Evolutionary conservation across 1,284 basidiomycete genomes (phyloP), one percentile per base, ranked within the genome.

Genomic region (Stygiomarasmius scandens): DNA sequence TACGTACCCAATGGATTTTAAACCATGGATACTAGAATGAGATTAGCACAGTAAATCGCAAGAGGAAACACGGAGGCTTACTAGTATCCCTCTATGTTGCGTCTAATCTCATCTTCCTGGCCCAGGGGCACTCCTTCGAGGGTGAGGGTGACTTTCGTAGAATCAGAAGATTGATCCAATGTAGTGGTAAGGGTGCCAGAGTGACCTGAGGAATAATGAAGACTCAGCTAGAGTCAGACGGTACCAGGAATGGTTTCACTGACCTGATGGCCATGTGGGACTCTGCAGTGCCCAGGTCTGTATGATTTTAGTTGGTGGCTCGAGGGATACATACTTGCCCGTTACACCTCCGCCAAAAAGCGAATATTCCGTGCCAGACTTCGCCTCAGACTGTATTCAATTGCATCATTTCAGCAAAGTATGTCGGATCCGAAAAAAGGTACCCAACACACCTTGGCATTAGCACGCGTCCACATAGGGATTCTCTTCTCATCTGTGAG

Each of bases 271-370:
- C 95, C 95, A 98, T 20, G 83, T 87, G 36, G 95, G 94, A 71
- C 85, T 90, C 71, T 85, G 81, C 65, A 96, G 75, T 52, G 84
- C 81, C 95, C 95, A 98, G n/a, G 89, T 90, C 75, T 96, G 93
- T 2, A 93, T 86, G 56, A 98, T 87, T 75, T 92, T 87, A 66
- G 84, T 92, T 24, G 89, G 83, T 47, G 83, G 80, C 36, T 85
- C 85, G 58, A 95, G 82, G 49, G 85, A 85, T 48, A 90, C 68
- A 66, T 96, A 93, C 78, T 89, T 92, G 64, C 96, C 96, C 63
- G 80, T 85, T 56, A 99, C 93, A 58, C 94, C 93, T 20, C 95
- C 96, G 48, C 87, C 90, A 66, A 98, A 98, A 60, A 98, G 81
- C 54, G 90, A 89, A 67, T 90, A 97, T 44, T 88, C 82, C 1